Evolutionary conservation across 202 grass and related monocot species (phyloP), one percentile per base, ranked within the genome.

Genomic region (Panicum virgatum): DNA sequence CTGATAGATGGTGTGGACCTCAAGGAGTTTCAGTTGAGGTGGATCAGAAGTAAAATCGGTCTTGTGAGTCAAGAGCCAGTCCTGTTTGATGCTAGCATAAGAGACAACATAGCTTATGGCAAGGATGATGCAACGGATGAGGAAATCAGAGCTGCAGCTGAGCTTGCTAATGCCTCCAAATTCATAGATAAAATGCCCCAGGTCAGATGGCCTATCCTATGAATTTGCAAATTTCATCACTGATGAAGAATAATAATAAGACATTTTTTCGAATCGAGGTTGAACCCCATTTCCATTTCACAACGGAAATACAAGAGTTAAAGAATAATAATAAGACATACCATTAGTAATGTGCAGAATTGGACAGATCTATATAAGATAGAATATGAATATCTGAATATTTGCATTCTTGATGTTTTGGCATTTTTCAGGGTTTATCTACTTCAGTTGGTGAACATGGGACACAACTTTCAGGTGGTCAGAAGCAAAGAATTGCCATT

Each of bases 171-270:
- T 78, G 96, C 96, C 45, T 84, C 88, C 79, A 98, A 98, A 79
- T 95, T 98, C 85, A 95, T 98, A 38, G 96, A 98, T 76, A 98
- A 95, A 98, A 86, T 95, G 92, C 90, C 96, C 32, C 85, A 95
- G 92, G 96, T 98, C 56, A 73, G 77, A 39, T 73, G 5, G 80
- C 50, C 18, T 47, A 78, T 65, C 27, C 37, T 7, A 32, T 68
- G 10, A 59, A 22, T 67, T 68, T 86, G 51, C 54, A 82, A 72
- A 72, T 72, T 50, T 47, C 30, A 69, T 75, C 40, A 40, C 37
- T 43, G 43, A 40, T 56, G 23, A 36, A 29, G 3, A 67, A 19
- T 53, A 44, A 14, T 32, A 50, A 54, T 62, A 72, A 27, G 16
- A 39, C 43, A 29, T 50, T n/a, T n/a, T n/a, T n/a, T n/a, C n/a